Percentiles rank a stretch among this genome's conserved stretches.
Conservation (phyloP, 331 rosid genomes). For the Quercus phellos region DNA sequence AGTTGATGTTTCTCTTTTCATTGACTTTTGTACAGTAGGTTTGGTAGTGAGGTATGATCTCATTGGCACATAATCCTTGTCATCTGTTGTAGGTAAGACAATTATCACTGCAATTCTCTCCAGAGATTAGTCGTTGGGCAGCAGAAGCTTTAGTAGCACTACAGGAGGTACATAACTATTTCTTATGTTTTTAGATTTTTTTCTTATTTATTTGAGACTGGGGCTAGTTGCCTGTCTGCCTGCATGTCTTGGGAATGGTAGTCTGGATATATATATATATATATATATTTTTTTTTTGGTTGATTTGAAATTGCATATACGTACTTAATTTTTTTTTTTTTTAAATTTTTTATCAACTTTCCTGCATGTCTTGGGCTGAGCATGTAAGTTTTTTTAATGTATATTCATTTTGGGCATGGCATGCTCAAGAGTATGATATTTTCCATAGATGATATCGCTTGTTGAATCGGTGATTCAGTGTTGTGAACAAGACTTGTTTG, state of each 20-base stretch:
- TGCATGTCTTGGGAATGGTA: not conserved
- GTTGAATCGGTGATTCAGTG: not conserved
- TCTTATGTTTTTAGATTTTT: not conserved
- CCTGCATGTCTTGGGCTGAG: not conserved
- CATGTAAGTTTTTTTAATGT: not conserved
- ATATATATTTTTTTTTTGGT: not conserved
- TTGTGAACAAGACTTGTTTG: not conserved
- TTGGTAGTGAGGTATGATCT: not conserved
- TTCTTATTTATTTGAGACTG: not conserved
- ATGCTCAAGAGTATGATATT: not conserved
- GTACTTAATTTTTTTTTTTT: not conserved
- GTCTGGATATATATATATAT: too few relatives aligned
- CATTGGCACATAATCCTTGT: not conserved
- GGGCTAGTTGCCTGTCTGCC: not conserved
- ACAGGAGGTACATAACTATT: not conserved
- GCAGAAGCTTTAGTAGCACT: constrained; percentile 3
- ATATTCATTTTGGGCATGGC: not conserved
- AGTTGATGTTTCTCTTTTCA: not conserved
- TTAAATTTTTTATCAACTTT: not conserved
- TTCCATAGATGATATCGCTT: not conserved
- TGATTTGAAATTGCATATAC: not conserved
- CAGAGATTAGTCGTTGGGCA: not conserved
- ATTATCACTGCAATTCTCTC: not conserved
- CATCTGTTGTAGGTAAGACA: constrained; percentile 17
- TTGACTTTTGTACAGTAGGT: not conserved